Percentiles rank a stretch among this genome's conserved stretches.
phyloP scores from a whole-genome alignment of 2,329 filamentous ascomycete species.

The Akanthomyces lecanii region DNA sequence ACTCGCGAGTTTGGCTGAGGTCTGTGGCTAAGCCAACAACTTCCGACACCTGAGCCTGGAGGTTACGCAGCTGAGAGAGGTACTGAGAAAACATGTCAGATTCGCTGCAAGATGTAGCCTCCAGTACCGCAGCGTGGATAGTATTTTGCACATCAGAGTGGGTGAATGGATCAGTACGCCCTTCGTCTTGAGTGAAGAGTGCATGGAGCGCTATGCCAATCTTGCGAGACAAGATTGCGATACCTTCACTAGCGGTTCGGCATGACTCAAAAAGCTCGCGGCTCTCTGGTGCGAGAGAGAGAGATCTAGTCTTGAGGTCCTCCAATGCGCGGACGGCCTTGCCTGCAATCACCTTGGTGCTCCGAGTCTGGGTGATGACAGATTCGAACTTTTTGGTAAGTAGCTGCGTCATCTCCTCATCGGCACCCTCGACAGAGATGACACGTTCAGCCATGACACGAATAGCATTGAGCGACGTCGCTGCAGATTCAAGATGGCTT shows the following conservation, averaged over 20 bases:
- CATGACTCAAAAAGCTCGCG: constrained; percentile 65
- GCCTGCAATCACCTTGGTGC: constrained; percentile 75
- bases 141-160: constrained; percentile 61
- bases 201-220: constrained; percentile 63
- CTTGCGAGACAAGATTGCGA: constrained; percentile 62
- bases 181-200: constrained; percentile 65
- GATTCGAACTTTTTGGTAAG: constrained; percentile 68
- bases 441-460: constrained; percentile 64
- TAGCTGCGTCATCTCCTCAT: constrained; percentile 63
- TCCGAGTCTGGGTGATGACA: constrained; percentile 71
- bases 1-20: constrained; percentile 69
- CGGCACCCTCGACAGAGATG: constrained; percentile 44
- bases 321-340: constrained; percentile 74
- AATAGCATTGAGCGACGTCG: constrained; percentile 60
- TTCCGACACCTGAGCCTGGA: constrained; percentile 63
- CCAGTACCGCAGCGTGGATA: constrained; percentile 51
- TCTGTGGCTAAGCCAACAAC: constrained; percentile 67
- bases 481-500: constrained; percentile 75
- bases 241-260: constrained; percentile 58
- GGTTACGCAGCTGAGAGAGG: constrained; percentile 59
- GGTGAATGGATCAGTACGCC: constrained; percentile 61
- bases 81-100: constrained; percentile 68
- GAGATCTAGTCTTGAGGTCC: constrained; percentile 70
- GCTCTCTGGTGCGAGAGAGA: constrained; percentile 67
- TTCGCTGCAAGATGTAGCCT: constrained; percentile 52